These are phyloP conservation scores for Colletotrichum orbiculare DNA, from an alignment of 2,329 filamentous ascomycete genomes.

Conservation along the genomic window DNA sequence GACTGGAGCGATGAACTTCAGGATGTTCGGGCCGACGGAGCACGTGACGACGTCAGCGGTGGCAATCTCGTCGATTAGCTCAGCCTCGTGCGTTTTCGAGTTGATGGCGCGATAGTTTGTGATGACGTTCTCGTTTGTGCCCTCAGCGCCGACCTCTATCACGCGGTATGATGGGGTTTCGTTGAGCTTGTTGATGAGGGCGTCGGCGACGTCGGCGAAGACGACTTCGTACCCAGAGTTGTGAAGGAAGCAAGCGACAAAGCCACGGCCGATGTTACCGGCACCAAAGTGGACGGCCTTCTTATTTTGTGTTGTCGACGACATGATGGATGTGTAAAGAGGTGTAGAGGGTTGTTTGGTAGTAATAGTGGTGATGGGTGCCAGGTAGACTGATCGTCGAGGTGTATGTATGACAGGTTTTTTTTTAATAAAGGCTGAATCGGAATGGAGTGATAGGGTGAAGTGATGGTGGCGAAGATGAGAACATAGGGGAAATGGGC, in stretches of 20 bases:
- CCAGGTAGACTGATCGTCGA: constrained; percentile 9
- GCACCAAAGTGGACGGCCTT: constrained; percentile 88
- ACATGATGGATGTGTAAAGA: constrained; percentile 51
- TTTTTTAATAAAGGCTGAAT: not conserved
- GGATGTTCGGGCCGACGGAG: constrained; percentile 94
- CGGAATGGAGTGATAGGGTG: not conserved
- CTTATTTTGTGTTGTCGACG: constrained; percentile 50
- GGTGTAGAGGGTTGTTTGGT: constrained; percentile 1
- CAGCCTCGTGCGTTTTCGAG: constrained; percentile 84
- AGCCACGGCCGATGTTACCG: constrained; percentile 87
- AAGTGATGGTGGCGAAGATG: not conserved
- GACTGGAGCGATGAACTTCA: constrained; percentile 94
- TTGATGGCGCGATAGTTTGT: constrained; percentile 98
- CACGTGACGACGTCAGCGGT: constrained; percentile 94
- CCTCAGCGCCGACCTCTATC: constrained; percentile 89
- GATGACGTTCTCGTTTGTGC: constrained; percentile 83
- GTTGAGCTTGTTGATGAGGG: constrained; percentile 84
- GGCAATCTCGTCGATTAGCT: constrained; percentile 86
- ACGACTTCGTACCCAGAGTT: constrained; percentile 95
- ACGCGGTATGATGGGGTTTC: constrained; percentile 83
- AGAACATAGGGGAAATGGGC: not conserved
- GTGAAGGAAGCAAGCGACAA: constrained; percentile 92
- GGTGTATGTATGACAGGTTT: not conserved
- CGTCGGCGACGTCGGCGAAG: constrained; percentile 93
- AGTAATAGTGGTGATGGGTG: constrained; percentile 9